Conservation (phyloP, 257 asterid genomes). For the Nicotiana paniculata region DNA sequence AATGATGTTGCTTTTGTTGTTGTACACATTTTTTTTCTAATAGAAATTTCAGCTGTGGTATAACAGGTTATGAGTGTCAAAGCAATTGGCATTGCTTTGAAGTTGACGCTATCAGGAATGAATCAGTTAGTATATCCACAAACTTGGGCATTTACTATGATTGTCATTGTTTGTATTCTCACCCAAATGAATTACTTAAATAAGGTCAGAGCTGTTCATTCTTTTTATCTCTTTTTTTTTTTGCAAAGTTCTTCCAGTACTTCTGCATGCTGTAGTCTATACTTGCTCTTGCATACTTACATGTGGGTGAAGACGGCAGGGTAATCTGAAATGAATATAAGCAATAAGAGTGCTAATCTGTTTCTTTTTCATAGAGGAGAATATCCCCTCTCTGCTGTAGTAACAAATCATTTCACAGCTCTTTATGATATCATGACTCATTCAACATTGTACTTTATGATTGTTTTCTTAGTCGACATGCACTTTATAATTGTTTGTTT, state of each 20-base stretch:
- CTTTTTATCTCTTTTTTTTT: background rate
- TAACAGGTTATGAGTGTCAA: conserved; percentile 96
- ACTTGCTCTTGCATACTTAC: background rate
- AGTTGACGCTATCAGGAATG: conserved; percentile 82
- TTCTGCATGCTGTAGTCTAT: background rate
- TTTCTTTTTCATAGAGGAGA: background rate
- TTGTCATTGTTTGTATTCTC: conserved; percentile 64
- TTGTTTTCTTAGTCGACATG: background rate
- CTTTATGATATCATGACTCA: background rate
- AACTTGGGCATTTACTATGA: conserved; percentile 77
- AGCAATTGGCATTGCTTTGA: conserved; percentile 91
- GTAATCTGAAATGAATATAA: background rate
- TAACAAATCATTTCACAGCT: background rate
- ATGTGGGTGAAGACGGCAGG: background rate
- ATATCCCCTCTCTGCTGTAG: background rate
- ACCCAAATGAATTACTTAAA: conserved; percentile 92
- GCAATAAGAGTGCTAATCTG: background rate
- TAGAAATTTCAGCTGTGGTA: conserved; percentile 2
- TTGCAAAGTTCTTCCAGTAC: background rate
- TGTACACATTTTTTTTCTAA: background rate
- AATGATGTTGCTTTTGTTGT: background rate
- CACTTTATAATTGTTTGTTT: background rate
- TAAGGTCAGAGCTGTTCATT: conserved; percentile 42
- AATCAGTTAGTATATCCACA: conserved; percentile 88
- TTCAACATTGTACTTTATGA: background rate